Evolutionary conservation across 2,329 filamentous ascomycete species (phyloP).

Genomic region (Sclerotinia borealis): DNA sequence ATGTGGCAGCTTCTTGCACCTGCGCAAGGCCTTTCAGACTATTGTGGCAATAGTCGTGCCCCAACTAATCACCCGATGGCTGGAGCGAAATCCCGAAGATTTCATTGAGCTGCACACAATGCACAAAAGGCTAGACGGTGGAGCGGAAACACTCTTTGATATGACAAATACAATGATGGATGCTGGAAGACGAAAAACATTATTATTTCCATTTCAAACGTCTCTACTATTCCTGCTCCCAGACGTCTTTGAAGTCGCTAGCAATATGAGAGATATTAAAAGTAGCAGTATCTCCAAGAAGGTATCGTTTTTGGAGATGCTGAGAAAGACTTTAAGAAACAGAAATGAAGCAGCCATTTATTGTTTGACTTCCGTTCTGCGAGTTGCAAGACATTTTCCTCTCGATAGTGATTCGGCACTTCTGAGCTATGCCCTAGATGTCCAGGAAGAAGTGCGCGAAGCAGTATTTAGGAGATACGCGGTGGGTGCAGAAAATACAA

Average conservation of each 20-base stretch:
- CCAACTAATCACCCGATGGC: constrained; percentile 58
- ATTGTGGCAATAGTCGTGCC: constrained; percentile 57
- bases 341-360: constrained; percentile 62
- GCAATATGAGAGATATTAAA: constrained; percentile 59
- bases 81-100: constrained; percentile 58
- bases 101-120: constrained; percentile 57
- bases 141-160: constrained; percentile 62
- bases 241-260: constrained; percentile 64
- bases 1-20: constrained; percentile 60
- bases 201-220: constrained; percentile 58
- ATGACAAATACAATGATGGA: constrained; percentile 60
- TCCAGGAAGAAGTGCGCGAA: constrained; percentile 62
- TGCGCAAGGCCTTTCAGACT: constrained; percentile 58
- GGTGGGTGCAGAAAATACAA: constrained; percentile 40
- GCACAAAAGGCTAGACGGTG: constrained; percentile 57
- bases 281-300: constrained; percentile 59
- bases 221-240: constrained; percentile 57
- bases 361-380: constrained; percentile 56
- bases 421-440: constrained; percentile 62
- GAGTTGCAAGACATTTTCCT: constrained; percentile 58
- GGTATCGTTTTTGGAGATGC: constrained; percentile 56
- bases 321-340: constrained; percentile 58
- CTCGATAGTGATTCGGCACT: constrained; percentile 51
- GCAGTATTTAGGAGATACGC: constrained; percentile 54
- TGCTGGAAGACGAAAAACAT: constrained; percentile 47